Evolutionary conservation across 768 basidiomycete genomes (phyloP).

Genomic region (Lentinus brumalis): DNA sequence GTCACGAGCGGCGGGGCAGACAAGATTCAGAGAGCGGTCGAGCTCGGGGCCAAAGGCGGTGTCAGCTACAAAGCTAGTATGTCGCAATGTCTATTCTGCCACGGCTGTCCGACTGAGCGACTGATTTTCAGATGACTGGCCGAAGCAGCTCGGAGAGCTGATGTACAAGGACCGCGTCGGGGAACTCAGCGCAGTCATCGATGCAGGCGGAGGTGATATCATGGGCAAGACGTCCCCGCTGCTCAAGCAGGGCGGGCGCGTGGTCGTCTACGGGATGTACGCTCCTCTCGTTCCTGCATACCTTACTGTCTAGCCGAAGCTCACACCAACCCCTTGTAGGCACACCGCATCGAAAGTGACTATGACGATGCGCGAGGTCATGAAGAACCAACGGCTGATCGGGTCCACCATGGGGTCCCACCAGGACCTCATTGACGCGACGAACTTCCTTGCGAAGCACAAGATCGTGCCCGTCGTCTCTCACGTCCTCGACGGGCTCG

Average conservation of each 20-base stretch:
- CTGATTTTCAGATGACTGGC: conserved; percentile 34
- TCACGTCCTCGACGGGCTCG: conserved; percentile 60
- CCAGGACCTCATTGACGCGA: conserved; percentile 71
- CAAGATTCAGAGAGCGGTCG: conserved; percentile 68
- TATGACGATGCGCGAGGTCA: conserved; percentile 78
- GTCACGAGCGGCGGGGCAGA: conserved; percentile 72
- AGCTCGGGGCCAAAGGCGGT: conserved; percentile 77
- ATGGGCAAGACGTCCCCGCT: conserved; percentile 35
- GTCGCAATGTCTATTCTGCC: background rate
- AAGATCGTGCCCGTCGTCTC: conserved; percentile 72
- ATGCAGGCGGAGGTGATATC: conserved; percentile 48
- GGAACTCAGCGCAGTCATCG: conserved; percentile 43
- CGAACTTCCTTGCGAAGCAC: conserved; percentile 66
- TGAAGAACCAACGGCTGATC: conserved; percentile 72
- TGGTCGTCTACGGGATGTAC: conserved; percentile 44
- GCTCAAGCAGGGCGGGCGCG: conserved; percentile 38
- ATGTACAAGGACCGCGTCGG: conserved; percentile 30
- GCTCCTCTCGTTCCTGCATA: conserved; percentile 6
- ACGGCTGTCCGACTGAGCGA: background rate
- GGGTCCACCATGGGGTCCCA: conserved; percentile 87
- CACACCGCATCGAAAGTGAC: conserved; percentile 58
- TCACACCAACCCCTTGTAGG: conserved; percentile 40
- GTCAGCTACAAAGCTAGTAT: conserved; percentile 69
- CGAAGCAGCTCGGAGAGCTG: conserved; percentile 33
- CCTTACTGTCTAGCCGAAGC: background rate